Evolutionary conservation across 495 filamentous ascomycete genomes (phyloP).

Genomic region (Penicillium psychrofluorescens): DNA sequence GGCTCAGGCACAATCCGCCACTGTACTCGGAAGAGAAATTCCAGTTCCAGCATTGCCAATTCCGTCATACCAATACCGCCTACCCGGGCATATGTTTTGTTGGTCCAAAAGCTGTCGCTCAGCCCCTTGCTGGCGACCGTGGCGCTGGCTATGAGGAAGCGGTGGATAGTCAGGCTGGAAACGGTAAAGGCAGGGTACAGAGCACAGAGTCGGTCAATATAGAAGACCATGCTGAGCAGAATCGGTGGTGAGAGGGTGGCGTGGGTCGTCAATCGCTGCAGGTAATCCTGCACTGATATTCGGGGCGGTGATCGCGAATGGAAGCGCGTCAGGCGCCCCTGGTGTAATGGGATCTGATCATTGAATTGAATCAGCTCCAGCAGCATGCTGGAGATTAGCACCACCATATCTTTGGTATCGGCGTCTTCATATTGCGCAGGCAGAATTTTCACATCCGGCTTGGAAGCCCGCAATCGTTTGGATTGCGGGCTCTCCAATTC

Average conservation of each 20-base stretch:
- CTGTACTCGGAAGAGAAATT: conserved; percentile 83
- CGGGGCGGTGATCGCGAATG: conserved; percentile 92
- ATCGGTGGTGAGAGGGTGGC: conserved; percentile 89
- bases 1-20: conserved; percentile 96
- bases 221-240: conserved; percentile 98
- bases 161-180: conserved; percentile 89
- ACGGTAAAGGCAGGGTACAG: conserved; percentile 91
- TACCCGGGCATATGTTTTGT: conserved; percentile 87
- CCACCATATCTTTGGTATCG: conserved; percentile 73
- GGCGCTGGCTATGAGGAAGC: conserved; percentile 90
- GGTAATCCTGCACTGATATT: conserved; percentile 88
- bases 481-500: conserved; percentile 44
- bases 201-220: conserved; percentile 92
- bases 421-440: conserved; percentile 72
- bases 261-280: conserved; percentile 86
- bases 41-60: conserved; percentile 85
- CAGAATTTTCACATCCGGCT: conserved; percentile 60
- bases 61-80: conserved; percentile 86
- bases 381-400: conserved; percentile 90
- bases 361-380: conserved; percentile 90
- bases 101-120: conserved; percentile 96
- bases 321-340: conserved; percentile 82
- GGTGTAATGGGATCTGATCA: conserved; percentile 76
- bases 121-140: conserved; percentile 94
- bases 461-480: conserved; percentile 46